A percentile compares a stretch with the other conserved stretches of the same genome.
phyloP scores from a whole-genome alignment of 192 early-diverging fungal species.

The Umbelopsis ramanniana region DNA sequence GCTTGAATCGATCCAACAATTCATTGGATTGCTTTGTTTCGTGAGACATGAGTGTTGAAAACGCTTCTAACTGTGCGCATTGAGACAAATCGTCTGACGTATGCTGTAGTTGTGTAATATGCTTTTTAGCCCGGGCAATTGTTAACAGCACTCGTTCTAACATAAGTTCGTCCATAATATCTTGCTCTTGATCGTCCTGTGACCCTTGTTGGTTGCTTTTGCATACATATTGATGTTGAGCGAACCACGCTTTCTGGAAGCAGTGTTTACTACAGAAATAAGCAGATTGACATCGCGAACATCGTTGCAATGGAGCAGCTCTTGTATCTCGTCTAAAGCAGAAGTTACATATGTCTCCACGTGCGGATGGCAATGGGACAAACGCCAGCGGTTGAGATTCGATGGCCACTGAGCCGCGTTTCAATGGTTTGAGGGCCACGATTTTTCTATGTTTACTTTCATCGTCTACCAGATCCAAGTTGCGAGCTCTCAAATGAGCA shows the following conservation, averaged over 20 bases:
- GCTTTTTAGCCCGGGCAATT: conserved; percentile 31
- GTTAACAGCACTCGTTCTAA: conserved; percentile 49
- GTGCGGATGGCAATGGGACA: conserved; percentile 36
- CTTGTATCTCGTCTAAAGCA: conserved; percentile 28
- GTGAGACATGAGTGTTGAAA: conserved; percentile 50
- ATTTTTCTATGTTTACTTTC: conserved; percentile 28
- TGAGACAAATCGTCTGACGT: not conserved
- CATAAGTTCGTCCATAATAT: conserved; percentile 48
- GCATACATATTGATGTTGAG: conserved; percentile 45
- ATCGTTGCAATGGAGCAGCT: conserved; percentile 40
- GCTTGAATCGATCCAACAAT: conserved; percentile 33
- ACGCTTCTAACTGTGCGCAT: conserved; percentile 36
- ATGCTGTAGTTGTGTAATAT: not conserved
- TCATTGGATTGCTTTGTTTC: conserved; percentile 32
- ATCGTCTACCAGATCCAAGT: conserved; percentile 2
- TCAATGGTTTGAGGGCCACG: conserved; percentile 33
- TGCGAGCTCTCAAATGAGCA: conserved; percentile 8
- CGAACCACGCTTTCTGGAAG: conserved; percentile 39
- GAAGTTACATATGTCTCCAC: conserved; percentile 36
- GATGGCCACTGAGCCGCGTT: conserved; percentile 41
- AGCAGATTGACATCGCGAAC: conserved; percentile 35
- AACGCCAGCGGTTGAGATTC: conserved; percentile 43
- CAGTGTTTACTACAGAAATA: conserved; percentile 42
- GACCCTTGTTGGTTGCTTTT: conserved; percentile 33
- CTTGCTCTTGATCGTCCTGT: conserved; percentile 27